These are phyloP conservation scores for Mycena galopus DNA, from an alignment of 768 basidiomycete species.

Conservation along the genomic window DNA sequence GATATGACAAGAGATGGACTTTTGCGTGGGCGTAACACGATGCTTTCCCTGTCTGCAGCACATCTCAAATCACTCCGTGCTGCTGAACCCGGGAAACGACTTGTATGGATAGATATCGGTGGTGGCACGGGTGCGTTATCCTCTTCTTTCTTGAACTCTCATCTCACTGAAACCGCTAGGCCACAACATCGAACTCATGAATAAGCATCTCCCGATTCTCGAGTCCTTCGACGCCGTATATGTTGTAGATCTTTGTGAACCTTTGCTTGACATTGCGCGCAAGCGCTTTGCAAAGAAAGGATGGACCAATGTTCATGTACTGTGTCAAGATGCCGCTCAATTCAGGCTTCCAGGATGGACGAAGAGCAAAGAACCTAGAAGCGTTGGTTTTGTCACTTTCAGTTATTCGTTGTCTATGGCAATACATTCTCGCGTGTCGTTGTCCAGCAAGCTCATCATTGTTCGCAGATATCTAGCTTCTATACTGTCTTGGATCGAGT, in stretches of 20 bases:
- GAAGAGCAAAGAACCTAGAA: conserved; percentile 61
- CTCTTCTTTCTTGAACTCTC: background rate
- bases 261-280: conserved; percentile 78
- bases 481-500: conserved; percentile 77
- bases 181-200: conserved; percentile 80
- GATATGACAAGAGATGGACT: conserved; percentile 74
- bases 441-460: background rate
- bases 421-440: conserved; percentile 12
- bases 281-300: conserved; percentile 73
- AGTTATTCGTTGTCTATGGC: conserved; percentile 73
- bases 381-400: conserved; percentile 66
- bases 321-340: conserved; percentile 79
- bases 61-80: conserved; percentile 28
- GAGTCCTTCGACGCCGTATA: conserved; percentile 71
- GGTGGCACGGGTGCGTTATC: conserved; percentile 70
- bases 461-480: conserved; percentile 67
- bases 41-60: conserved; percentile 51
- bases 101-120: conserved; percentile 85
- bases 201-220: conserved; percentile 63
- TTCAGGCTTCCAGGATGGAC: conserved; percentile 75
- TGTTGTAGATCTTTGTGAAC: conserved; percentile 78
- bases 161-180: conserved; percentile 49
- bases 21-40: conserved; percentile 77
- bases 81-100: conserved; percentile 48
- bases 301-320: conserved; percentile 79